Base-by-base conservation (phyloP, 1,284 basidiomycete genomes). In the Marasmius fiardii region DNA sequence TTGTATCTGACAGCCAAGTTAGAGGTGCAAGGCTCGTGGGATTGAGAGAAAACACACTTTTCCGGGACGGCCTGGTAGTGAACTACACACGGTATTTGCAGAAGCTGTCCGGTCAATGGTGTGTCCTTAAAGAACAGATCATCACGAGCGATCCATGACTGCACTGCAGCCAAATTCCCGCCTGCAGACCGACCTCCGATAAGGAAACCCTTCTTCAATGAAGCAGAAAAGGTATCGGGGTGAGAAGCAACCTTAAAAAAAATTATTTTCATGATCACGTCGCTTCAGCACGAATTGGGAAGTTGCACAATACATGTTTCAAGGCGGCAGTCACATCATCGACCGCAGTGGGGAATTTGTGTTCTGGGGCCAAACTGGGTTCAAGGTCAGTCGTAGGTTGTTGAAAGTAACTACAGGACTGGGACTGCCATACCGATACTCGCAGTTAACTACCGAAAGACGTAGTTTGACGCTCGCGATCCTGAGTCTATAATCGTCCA, bases 1-100 rank as follows among this genome's bases (percentile, higher is more conserved):
- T 58, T 57, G 35, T 55, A 61, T 28, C 60, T 61, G 33, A 49
- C n/a, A n/a, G n/a, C n/a, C n/a, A n/a, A n/a, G n/a, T n/a, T n/a
- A n/a, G n/a, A n/a, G n/a, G 12, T 12, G 21, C 23, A 24, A 16
- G 16, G n/a, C 37, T n/a, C 34, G 31, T 14, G 5, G 18, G 4
- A 39, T 18, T 24, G 33, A 34, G 18, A 18, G 8, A 8, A 31
- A 21, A 45, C 50, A 12, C 31, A 61, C 60, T 56, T 20, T n/a
- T 59, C 58, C 5, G 58, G 58, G 37, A 53, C 33, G 0, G 51
- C 55, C 5, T 54, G 34, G 1, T 23, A 41, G 45, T 59, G 53
- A 16, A 59, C 8, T 7, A 59, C 41, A 2, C 18, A 12, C 2
- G 60, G 60, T 31, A 58, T 33, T n/a, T 52, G 45, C 7, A 59